Evolutionary conservation across 2,329 filamentous ascomycete species (phyloP).

Genomic region (Berkeleyomyces basicola): DNA sequence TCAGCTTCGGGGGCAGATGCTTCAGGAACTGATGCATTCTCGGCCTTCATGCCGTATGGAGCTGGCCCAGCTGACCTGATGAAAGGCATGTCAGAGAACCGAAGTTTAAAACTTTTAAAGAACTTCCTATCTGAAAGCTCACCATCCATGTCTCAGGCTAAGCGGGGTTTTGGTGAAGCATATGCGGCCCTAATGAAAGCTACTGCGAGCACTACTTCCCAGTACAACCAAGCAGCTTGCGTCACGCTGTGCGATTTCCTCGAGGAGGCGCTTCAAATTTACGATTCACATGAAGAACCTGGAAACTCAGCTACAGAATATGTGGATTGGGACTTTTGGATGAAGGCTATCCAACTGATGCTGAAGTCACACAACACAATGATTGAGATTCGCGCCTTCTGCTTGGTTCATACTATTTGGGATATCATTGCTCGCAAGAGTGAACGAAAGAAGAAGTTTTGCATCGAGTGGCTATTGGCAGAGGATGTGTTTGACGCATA

Average conservation of each 20-base stretch:
- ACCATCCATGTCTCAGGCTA: slow-evolving; percentile 25
- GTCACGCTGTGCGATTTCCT: slow-evolving; percentile 85
- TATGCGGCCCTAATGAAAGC: slow-evolving; percentile 60
- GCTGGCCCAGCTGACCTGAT: slow-evolving; percentile 52
- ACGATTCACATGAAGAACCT: slow-evolving; percentile 30
- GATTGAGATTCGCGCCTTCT: slow-evolving; percentile 71
- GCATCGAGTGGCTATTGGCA: slow-evolving; percentile 57
- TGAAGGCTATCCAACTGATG: slow-evolving; percentile 63
- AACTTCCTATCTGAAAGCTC: slow-evolving; percentile 49
- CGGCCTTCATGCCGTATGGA: slow-evolving; percentile 36
- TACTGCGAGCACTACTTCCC: slow-evolving; percentile 56
- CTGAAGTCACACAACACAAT: slow-evolving; percentile 73
- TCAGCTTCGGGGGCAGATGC: slow-evolving; percentile 36
- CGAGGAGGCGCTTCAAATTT: slow-evolving; percentile 59
- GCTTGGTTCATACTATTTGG: slow-evolving; percentile 71
- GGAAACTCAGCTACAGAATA: slow-evolving; percentile 27
- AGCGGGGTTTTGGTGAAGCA: slow-evolving; percentile 57
- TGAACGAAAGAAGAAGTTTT: slow-evolving; percentile 51
- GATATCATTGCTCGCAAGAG: slow-evolving; percentile 50
- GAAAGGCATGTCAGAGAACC: slow-evolving; percentile 75
- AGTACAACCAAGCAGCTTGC: slow-evolving; percentile 69
- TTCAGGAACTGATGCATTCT: slow-evolving; percentile 46
- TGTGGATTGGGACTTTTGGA: slow-evolving; percentile 72
- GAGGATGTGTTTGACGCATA: slow-evolving; percentile 61
- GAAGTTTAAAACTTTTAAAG: slow-evolving; percentile 63